phyloP scores from a whole-genome alignment of 306 rosid species.

The Vicia faba region DNA sequence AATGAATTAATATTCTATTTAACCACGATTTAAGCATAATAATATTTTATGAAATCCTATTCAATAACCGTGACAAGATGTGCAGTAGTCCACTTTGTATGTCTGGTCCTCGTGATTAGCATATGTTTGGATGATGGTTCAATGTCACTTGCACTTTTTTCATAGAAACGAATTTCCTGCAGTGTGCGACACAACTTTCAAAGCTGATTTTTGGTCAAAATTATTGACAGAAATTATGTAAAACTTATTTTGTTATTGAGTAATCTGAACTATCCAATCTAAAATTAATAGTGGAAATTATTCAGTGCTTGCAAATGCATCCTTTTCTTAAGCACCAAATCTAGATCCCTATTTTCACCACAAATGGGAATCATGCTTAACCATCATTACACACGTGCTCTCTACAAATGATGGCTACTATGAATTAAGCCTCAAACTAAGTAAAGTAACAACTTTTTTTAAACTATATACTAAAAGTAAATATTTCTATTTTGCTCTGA shows the following conservation, averaged over 20 bases:
- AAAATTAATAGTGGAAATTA: neutral
- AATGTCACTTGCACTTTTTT: no score
- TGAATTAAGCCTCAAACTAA: slow-evolving; percentile 44
- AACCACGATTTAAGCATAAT: no score
- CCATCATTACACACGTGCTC: slow-evolving; percentile 53
- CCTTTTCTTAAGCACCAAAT: neutral
- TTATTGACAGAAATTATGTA: neutral
- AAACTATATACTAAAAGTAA: neutral
- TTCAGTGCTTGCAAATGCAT: neutral
- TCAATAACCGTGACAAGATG: no score
- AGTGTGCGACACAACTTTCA: neutral
- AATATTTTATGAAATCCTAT: no score
- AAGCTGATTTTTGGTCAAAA: neutral
- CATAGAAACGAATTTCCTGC: neutral
- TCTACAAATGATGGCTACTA: slow-evolving; percentile 42
- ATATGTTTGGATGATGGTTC: no score
- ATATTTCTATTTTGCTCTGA: slow-evolving; percentile 33
- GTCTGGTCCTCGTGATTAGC: no score
- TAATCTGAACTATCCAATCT: neutral
- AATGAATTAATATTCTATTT: no score
- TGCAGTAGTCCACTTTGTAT: no score
- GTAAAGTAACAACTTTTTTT: slow-evolving; percentile 25
- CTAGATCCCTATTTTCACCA: slow-evolving; percentile 31
- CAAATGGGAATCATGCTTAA: slow-evolving; percentile 33
- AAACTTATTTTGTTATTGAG: neutral